Evolutionary conservation across 2,329 filamentous ascomycete genomes (phyloP).

Genomic region (Hypoxylon sp.): DNA sequence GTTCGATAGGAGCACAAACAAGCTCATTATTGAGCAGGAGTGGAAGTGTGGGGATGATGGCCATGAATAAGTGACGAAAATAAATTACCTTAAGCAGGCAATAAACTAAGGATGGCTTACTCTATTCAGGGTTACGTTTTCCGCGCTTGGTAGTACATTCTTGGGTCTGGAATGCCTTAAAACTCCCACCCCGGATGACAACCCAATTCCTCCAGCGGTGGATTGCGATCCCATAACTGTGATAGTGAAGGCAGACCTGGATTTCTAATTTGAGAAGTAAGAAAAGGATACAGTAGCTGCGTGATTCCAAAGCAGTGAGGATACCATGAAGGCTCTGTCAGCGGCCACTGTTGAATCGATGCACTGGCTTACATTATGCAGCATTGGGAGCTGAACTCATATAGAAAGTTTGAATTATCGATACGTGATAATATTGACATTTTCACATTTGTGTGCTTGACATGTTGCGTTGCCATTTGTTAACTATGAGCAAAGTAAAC

Average conservation of each 20-base stretch:
- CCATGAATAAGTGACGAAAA: constrained; percentile 23
- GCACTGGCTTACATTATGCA: background rate
- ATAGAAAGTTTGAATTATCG: too few relatives aligned
- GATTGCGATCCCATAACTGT: constrained; percentile 16
- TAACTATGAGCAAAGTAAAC: background rate
- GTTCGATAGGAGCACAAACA: constrained; percentile 25
- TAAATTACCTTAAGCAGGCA: background rate
- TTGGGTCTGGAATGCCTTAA: constrained; percentile 24
- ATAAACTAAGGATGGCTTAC: background rate
- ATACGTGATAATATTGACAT: background rate
- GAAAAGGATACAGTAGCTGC: background rate
- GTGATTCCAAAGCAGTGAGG: background rate
- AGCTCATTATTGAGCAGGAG: constrained; percentile 18
- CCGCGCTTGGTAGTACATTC: constrained; percentile 8
- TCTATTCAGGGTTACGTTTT: constrained; percentile 9
- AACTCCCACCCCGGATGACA: constrained; percentile 7
- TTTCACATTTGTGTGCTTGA: background rate
- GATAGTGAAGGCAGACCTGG: constrained; percentile 9
- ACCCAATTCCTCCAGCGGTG: background rate
- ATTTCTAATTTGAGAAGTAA: background rate
- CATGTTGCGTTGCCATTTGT: background rate
- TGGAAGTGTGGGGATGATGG: constrained; percentile 29
- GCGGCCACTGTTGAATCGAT: background rate
- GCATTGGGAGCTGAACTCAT: too few relatives aligned
- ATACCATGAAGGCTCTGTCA: background rate